phyloP scores from a whole-genome alignment of 129 eudicot species.

The Flaveria robusta region DNA sequence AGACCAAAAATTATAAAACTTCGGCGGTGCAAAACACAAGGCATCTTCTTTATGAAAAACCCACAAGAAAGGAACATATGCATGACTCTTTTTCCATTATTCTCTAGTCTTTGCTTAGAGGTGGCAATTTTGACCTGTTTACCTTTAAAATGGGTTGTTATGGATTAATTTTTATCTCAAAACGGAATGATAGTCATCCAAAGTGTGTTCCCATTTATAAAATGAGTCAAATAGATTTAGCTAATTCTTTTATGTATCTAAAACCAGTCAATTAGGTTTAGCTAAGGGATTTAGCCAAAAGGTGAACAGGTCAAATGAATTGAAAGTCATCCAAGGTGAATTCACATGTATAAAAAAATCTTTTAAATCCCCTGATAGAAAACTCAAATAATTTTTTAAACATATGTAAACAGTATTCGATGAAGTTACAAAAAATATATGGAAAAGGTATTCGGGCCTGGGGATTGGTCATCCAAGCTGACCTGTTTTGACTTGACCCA shows the following conservation, averaged over 20 bases:
- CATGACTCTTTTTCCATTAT: constrained; percentile 1
- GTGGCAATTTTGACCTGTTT: not conserved
- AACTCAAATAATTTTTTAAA: too few relatives aligned
- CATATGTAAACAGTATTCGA: too few relatives aligned
- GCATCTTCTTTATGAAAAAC: constrained; percentile 7
- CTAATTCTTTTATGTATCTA: too few relatives aligned
- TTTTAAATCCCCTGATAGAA: not conserved
- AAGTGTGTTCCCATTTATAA: not conserved
- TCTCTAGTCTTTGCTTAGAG: not conserved
- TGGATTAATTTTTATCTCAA: not conserved
- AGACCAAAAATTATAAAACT: not conserved
- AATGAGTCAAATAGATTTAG: not conserved
- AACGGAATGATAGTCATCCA: not conserved
- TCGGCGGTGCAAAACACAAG: not conserved
- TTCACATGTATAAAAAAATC: not conserved
- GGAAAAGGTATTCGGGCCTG: too few relatives aligned
- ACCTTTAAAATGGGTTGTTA: not conserved
- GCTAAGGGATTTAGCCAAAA: not conserved
- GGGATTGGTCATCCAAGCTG: too few relatives aligned
- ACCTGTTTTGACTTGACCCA: too few relatives aligned
- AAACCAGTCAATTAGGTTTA: not conserved
- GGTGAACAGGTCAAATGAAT: not conserved
- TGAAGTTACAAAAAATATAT: not conserved
- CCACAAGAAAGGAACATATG: not conserved
- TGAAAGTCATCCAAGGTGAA: not conserved